phyloP scores from a whole-genome alignment of 2,329 filamentous ascomycete genomes.

The Dactylellina haptotyla region DNA sequence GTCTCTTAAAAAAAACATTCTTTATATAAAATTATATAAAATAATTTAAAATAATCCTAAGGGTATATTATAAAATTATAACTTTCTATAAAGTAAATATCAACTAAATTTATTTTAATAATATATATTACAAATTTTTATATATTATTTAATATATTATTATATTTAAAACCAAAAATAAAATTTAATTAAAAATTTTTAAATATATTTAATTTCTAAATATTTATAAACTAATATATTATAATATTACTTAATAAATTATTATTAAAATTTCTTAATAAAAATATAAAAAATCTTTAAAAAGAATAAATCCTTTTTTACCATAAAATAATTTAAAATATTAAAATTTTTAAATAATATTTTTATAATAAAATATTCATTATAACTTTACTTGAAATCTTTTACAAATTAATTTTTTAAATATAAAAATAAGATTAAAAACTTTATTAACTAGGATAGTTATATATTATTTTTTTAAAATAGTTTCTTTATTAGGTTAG shows the following conservation, averaged over 20 bases:
- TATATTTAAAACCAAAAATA: neutral
- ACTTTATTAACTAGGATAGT: too few species aligned
- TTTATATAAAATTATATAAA: neutral
- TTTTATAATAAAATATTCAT: neutral
- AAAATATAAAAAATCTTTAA: neutral
- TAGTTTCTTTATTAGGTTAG: too few species aligned
- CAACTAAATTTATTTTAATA: neutral
- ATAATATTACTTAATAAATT: neutral
- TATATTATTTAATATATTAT: neutral
- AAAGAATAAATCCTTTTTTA: neutral
- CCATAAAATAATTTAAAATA: neutral
- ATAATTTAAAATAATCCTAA: neutral
- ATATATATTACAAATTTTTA: neutral
- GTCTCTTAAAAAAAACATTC: neutral
- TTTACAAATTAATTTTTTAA: neutral
- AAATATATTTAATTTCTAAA: neutral
- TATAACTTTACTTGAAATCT: neutral
- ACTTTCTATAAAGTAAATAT: neutral
- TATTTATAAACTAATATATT: neutral
- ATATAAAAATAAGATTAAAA: slow-evolving; percentile 1
- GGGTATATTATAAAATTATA: slow-evolving; percentile 2
- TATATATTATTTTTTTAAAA: neutral
- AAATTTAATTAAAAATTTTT: too few species aligned
- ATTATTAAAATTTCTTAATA: slow-evolving; percentile 5
- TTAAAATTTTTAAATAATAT: neutral